Base-by-base conservation (phyloP, 768 basidiomycete genomes). In the Pilatotrama ljubarskyi region DNA sequence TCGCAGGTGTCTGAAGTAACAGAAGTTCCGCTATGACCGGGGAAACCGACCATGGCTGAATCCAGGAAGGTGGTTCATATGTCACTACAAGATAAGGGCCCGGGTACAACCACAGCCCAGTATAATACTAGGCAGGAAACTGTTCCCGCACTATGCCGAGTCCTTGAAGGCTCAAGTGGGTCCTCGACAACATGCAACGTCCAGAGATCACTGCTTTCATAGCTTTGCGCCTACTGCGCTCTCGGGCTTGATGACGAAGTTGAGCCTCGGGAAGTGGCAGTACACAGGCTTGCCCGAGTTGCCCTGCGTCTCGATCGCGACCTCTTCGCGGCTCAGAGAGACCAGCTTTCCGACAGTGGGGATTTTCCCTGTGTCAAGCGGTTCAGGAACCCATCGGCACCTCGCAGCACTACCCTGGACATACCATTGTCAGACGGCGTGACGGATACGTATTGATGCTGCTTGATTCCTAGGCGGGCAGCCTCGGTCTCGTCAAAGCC, bases 261-360 rank as follows among this genome's bases (percentile, higher is more conserved):
- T 65, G 13, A 74, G 54, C 46, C 81, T 72, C 36, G 85, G 84
- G 69, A 86, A 85, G 70, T 86, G 84, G 54, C 76, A 79, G 44
- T 77, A 76, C 18, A 83, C 61, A 7, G 42, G 17, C 2, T 69
- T 59, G 5, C 79, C 80, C n/a, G 71, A 69, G 0, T 70, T 61
- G 2, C 76, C 79, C 43, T 73, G 62, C 0, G 80, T 76, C 66
- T 84, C 80, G 32, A 87, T 66, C 1, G 81, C 78, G 17, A 78
- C 69, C 64, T 85, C 80, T 64, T 81, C 79, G 36, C 67, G 70
- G 66, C 75, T 82, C 26, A 85, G 72, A 0, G 75, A 79, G 10
- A 85, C 73, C 10, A 87, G 74, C 56, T 73, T 82, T 11, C 84
- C 85, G 7, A 66, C 54, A 0, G 83, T 84, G 2, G 77, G 77